Evolutionary conservation across 495 filamentous ascomycete species (phyloP).

Genomic region (Penicillium fimorum): DNA sequence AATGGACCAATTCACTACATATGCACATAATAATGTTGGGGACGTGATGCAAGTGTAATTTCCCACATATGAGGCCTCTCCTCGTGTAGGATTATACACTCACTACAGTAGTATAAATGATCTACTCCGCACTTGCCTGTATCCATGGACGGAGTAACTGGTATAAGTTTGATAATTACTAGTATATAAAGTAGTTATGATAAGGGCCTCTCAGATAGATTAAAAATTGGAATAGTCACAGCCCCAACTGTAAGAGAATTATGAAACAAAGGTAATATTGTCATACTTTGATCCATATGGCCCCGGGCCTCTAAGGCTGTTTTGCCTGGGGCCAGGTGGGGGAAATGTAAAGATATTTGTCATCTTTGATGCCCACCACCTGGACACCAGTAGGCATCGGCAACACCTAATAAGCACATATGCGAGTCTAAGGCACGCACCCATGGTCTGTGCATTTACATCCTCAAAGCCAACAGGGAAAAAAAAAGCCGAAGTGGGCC

Average conservation of each 20-base stretch:
- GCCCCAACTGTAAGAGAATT: too few relatives aligned
- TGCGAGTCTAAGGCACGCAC: conserved; percentile 4
- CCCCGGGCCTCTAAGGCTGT: too few relatives aligned
- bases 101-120: neutral
- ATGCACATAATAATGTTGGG: neutral
- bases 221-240: too few relatives aligned
- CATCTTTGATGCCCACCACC: neutral
- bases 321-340: too few relatives aligned
- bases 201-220: too few relatives aligned
- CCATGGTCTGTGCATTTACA: conserved; percentile 4
- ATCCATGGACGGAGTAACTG: too few relatives aligned
- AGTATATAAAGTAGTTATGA: too few relatives aligned
- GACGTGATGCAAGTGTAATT: neutral
- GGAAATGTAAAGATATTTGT: neutral
- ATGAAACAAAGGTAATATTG: too few relatives aligned
- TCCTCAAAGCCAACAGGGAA: too few relatives aligned
- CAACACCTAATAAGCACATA: neutral
- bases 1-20: neutral
- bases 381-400: neutral
- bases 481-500: neutral
- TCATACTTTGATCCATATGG: too few relatives aligned
- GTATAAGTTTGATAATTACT: too few relatives aligned
- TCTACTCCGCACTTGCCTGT: neutral
- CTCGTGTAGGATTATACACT: neutral
- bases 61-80: neutral